A percentile compares a stretch with the other conserved stretches of the same genome.
These are phyloP conservation scores for Suillus tomentosus DNA, from an alignment of 768 basidiomycete genomes.

Conservation along the genomic window DNA sequence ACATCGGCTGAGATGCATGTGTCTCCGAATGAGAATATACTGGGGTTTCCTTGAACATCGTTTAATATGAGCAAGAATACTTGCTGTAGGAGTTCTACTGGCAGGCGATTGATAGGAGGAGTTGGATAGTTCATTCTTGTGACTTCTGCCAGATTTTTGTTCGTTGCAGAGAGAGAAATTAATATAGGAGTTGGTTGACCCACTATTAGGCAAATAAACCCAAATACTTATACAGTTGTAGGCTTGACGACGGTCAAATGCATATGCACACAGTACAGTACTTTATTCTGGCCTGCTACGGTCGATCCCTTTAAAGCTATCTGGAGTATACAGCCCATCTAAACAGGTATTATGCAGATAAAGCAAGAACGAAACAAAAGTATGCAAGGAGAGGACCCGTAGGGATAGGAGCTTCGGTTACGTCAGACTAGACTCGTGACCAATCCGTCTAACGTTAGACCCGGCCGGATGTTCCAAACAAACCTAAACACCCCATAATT, in stretches of 20 bases:
- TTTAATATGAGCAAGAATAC: not conserved
- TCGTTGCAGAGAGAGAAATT: not conserved
- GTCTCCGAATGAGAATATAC: not conserved
- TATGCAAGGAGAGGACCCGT: too few species aligned
- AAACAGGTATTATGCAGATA: too few species aligned
- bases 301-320: too few species aligned
- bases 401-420: not conserved
- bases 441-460: not conserved
- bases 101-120: not conserved
- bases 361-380: too few species aligned
- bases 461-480: conserved; percentile 2
- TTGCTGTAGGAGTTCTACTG: conserved; percentile 1
- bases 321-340: too few species aligned
- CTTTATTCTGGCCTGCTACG: too few species aligned
- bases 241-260: too few species aligned
- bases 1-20: not conserved
- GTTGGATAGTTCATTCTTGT: not conserved
- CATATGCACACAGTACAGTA: too few species aligned
- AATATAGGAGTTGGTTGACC: too few species aligned
- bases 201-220: too few species aligned
- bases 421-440: too few species aligned
- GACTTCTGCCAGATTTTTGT: not conserved
- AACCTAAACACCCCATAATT: not conserved
- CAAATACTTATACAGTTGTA: too few species aligned
- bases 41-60: not conserved